phyloP scores from a whole-genome alignment of 1,284 basidiomycete genomes.

The Sparassis latifolia region DNA sequence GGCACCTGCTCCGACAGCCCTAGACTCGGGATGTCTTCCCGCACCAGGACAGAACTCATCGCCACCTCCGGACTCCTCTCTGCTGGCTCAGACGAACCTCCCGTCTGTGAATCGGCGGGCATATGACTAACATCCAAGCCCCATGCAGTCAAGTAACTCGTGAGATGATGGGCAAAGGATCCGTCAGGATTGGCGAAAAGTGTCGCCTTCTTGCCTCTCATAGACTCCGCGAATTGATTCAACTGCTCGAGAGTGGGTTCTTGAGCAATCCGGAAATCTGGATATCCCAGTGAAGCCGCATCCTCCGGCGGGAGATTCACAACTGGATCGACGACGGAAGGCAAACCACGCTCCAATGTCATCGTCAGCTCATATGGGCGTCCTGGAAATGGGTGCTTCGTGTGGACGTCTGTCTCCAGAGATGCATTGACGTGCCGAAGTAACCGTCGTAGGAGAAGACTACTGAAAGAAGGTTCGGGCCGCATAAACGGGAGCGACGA shows the following conservation, averaged over 20 bases:
- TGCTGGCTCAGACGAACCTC: constrained; percentile 24
- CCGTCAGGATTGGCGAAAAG: constrained; percentile 80
- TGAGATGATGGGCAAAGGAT: constrained; percentile 85
- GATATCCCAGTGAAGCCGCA: constrained; percentile 37
- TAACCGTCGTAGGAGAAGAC: constrained; percentile 58
- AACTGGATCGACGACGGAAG: constrained; percentile 27
- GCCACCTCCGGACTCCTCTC: constrained; percentile 8
- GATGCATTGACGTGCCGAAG: constrained; percentile 62
- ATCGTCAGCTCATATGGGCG: constrained; percentile 51
- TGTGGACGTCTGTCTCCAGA: constrained; percentile 42
- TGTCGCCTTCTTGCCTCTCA: constrained; percentile 76
- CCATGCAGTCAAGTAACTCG: constrained; percentile 90
- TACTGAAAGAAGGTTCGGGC: constrained; percentile 50
- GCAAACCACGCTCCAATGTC: constrained; percentile 47
- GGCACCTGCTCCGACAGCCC: constrained; percentile 8
- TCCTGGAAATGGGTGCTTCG: constrained; percentile 35
- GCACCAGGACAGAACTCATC: constrained; percentile 6
- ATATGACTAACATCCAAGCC: constrained; percentile 87
- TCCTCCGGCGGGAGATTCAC: constrained; percentile 36
- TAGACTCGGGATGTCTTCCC: constrained; percentile 5
- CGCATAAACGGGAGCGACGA: constrained; percentile 24
- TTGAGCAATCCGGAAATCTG: constrained; percentile 41
- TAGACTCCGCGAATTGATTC: constrained; percentile 67
- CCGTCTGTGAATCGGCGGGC: constrained; percentile 51
- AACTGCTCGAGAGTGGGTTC: constrained; percentile 80